Percentiles rank a stretch among this genome's conserved stretches.
Conservation (phyloP, 768 basidiomycete genomes). For the Kwoniella heveanensis region DNA sequence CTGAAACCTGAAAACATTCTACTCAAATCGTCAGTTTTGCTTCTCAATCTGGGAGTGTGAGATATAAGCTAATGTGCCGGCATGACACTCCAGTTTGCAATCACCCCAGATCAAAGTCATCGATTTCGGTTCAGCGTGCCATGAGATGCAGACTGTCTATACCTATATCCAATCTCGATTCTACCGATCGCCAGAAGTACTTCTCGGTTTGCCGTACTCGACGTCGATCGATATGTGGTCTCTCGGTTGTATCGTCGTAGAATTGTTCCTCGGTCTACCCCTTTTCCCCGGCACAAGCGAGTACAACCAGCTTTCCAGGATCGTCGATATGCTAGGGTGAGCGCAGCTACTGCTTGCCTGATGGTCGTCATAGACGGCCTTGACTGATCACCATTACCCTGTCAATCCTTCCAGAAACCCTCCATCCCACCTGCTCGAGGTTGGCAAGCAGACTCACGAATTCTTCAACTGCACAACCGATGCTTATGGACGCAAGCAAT, state of each 20-base stretch:
- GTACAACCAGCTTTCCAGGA: constrained; percentile 95
- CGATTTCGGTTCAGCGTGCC: constrained; percentile 98
- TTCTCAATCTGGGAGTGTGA: too few relatives aligned
- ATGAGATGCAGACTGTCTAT: constrained; percentile 98
- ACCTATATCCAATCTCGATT: constrained; percentile 99
- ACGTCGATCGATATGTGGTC: constrained; percentile 99
- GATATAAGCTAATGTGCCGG: too few relatives aligned
- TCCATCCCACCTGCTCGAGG: constrained; percentile 88
- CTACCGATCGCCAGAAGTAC: constrained; percentile 96
- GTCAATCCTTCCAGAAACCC: constrained; percentile 66
- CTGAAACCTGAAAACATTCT: constrained; percentile 98
- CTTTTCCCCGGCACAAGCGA: constrained; percentile 98
- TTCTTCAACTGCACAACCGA: constrained; percentile 84
- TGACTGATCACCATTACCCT: not conserved
- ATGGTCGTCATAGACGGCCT: not conserved
- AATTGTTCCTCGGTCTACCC: constrained; percentile 92
- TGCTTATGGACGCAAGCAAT: constrained; percentile 71
- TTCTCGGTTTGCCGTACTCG: constrained; percentile 90
- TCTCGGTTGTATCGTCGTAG: constrained; percentile 95
- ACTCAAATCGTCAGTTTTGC: constrained; percentile 80
- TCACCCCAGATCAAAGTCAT: constrained; percentile 98
- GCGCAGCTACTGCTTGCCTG: not conserved
- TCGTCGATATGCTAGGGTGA: constrained; percentile 97
- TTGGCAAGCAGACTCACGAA: constrained; percentile 89
- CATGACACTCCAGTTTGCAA: constrained; percentile 81